Evolutionary conservation across 208 protist genomes (phyloP), one percentile per base, ranked within the genome.

Genomic region (Trypanosoma vivax): DNA sequence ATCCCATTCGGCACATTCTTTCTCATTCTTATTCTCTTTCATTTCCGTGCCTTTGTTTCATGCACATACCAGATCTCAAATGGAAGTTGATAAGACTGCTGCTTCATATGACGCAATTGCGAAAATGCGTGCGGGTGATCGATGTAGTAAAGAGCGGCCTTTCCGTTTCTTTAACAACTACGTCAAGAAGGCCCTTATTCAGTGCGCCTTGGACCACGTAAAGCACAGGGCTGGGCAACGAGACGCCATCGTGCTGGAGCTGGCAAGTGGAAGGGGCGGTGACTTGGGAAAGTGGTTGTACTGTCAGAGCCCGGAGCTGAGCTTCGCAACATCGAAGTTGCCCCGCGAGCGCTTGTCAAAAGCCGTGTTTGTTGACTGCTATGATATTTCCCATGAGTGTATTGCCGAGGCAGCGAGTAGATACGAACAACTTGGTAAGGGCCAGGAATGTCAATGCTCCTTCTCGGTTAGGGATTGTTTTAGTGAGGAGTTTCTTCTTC

Each of bases 241-340:
- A 6, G 59, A 59, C 1, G 60, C 60, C 13, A 46, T 59, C 3
- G 80, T 94, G 9, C 55, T 94, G 5, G 86, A 94, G 54, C 59
- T 94, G 21, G 82, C 72, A 5, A 89, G 81, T 53, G 86, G 86
- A 18, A 68, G 86, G 21, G 86, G 86, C 13, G 86, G 86, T 1
- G 86, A 94, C 50, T n/a, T 94, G 3, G 83, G 82, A n/a, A 94
- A 94, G 65, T 94, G 86, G 83, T n/a, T 87, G 21, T 79, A 80
- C 58, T 76, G 61, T 38, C 72, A 83, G 41, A 90, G 82, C 56
- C 63, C 79, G 18, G 52, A 60, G 19, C 37, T 72, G n/a, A 61
- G 39, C 23, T 51, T 48, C 31, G 35, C 43, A 1, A 69, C 70
- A 28, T 24, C 50, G 31, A 50, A 61, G 24, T 27, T 66, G 29